Base-by-base conservation (phyloP, 2,329 filamentous ascomycete species). In the Venturiaceae sp. region DNA sequence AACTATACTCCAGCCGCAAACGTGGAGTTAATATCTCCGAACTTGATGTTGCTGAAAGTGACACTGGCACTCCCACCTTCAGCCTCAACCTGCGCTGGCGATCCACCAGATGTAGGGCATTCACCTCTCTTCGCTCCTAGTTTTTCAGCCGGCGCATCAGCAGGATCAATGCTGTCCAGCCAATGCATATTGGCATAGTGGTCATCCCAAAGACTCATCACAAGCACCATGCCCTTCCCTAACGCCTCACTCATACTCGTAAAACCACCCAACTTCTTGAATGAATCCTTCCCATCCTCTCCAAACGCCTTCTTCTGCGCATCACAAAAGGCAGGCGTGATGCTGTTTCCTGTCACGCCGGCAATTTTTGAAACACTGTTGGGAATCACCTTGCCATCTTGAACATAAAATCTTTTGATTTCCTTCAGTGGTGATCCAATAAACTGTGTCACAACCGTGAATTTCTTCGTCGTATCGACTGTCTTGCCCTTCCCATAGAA, bases 111-210 rank as follows among this genome's bases (percentile, higher is more conserved):
- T n/a, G 63, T 72, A 3, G 65, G 23, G 66, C 71, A 74, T 54
- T 69, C 69, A 61, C 71, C 71, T 63, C 71, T 69, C 44, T 61
- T 68, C 32, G 67, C 58, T 66, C 71, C 71, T 16, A 67, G 69
- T 60, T 65, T 67, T 68, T 74, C 80, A 61, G 80, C 16, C 23
- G 19, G 21, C 52, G n/a, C 52, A n/a, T 26, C 44, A 3, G 16
- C 2, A n/a, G 52, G 52, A 13, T 13, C 19, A 34, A 34, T 19
- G 16, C 32, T 82, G 75, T 90, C 86, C 65, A 90, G 80, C 87
- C 87, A 90, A 66, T 86, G 80, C 85, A 90, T 89, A 73, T 85
- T 79, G 66, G 81, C 74, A 60, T 80, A 71, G 72, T 87, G 80
- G 73, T 88, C 85, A 67, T 87, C 82, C 78, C 79, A 82, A 60